Base-by-base conservation (phyloP, 805 yeast species). In the Teunomyces aglyptinius region DNA sequence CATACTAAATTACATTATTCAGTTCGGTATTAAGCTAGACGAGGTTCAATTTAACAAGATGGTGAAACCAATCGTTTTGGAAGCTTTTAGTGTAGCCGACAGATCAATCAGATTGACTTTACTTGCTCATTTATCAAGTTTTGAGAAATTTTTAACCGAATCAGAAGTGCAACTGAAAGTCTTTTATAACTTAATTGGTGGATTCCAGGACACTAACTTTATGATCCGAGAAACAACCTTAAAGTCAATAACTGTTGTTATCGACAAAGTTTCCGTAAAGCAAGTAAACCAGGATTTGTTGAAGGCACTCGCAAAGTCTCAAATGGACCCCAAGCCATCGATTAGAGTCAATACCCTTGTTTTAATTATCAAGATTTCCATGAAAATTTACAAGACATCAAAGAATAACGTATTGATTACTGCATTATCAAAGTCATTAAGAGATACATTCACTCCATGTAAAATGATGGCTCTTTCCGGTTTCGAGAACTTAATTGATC, bases 201-300 rank as follows among this genome's bases (percentile, higher is more conserved):
- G 99, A 0, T 86, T 92, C 57, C 80, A 83, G 28, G 99, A 92
- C 61, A 81, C 94, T 1, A 91, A 89, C 60, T 78, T 83, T 3
- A 76, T 84, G n/a, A 81, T 92, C 34, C 73, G 97, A 51, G 86
- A 86, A 53, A 88, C 84, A 44, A 87, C 97, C 0, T 70, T 92
- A 32, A 85, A 83, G 41, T 79, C 89, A 2, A 68, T 80, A 15
- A 78, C 82, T 2, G 69, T 81, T 3, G 67, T 91, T 22, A 80
- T 83, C 1, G 80, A 82, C 16, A 81, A 81, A 55, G 75, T 92
- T 1, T 77, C 87, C 0, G 88, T 83, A 32, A 77, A 96, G 46
- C 96, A 87, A 61, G 71, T 91, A 41, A 92, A 92, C 62, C 90
- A 90, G 57, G 98, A 94, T 41, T 68, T 92, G 18, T 68, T 92